phyloP scores from a whole-genome alignment of 768 basidiomycete genomes.

The Leccinum variicolor region DNA sequence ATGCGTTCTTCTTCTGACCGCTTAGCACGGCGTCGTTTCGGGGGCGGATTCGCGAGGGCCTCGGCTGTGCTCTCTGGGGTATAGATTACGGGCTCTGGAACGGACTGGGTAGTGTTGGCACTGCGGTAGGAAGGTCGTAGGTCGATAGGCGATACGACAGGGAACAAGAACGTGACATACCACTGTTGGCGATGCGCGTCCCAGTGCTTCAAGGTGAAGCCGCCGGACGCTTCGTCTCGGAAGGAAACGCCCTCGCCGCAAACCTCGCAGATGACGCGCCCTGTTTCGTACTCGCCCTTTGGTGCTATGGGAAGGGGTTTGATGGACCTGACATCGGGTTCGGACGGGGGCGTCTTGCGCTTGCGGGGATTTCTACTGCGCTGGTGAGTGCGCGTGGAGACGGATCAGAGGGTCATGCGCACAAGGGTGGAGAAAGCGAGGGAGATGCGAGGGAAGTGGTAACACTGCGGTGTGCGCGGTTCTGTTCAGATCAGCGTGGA shows the following conservation, averaged over 20 bases:
- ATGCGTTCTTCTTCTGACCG: slow-evolving; percentile 77
- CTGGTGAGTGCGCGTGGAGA: slow-evolving; percentile 11
- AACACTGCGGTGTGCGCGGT: slow-evolving; percentile 11
- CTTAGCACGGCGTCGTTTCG: slow-evolving; percentile 70
- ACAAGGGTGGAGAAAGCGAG: slow-evolving; percentile 16
- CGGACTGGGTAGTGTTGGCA: slow-evolving; percentile 30
- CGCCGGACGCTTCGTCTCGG: slow-evolving; percentile 58
- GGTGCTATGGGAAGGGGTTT: slow-evolving; percentile 16
- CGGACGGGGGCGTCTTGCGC: slow-evolving; percentile 35
- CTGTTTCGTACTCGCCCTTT: slow-evolving; percentile 59
- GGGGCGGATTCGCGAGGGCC: slow-evolving; percentile 44
- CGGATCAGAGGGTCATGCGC: slow-evolving; percentile 19
- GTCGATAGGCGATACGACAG: slow-evolving; percentile 4
- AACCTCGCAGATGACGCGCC: slow-evolving; percentile 61
- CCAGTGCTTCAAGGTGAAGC: slow-evolving; percentile 69
- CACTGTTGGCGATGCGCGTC: slow-evolving; percentile 60
- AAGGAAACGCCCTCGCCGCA: slow-evolving; percentile 64
- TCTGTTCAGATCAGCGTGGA: slow-evolving; percentile 15
- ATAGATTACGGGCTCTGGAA: slow-evolving; percentile 38
- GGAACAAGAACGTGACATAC: slow-evolving; percentile 35
- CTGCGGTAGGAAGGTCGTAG: slow-evolving; percentile 14
- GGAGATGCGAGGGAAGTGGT: slow-evolving; percentile 12
- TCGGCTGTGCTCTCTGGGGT: slow-evolving; percentile 42
- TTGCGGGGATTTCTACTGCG: slow-evolving; percentile 35
- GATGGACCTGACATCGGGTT: slow-evolving; percentile 9